Evolutionary conservation across 768 basidiomycete species (phyloP).

Genomic region (Tricholoma sp.): DNA sequence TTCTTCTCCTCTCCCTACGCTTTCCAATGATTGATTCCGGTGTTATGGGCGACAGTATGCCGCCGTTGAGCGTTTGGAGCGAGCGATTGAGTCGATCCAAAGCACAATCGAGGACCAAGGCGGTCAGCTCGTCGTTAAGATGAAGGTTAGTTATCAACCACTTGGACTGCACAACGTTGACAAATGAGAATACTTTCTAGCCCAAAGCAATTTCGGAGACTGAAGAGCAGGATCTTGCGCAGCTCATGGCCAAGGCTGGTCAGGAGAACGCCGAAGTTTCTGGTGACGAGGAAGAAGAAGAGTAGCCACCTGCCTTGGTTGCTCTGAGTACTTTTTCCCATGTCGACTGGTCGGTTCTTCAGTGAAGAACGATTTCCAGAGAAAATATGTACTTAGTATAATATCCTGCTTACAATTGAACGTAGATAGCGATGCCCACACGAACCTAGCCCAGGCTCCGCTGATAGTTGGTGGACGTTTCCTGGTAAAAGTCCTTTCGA

Average conservation of each 20-base stretch:
- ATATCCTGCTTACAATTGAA: not conserved
- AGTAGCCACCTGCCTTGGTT: conserved; percentile 11
- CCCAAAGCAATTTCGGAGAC: conserved; percentile 98
- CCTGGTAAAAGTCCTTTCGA: too few species aligned
- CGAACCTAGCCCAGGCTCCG: too few species aligned
- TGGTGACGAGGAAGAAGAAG: conserved; percentile 88
- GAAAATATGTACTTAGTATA: not conserved
- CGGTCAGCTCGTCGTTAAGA: conserved; percentile 87
- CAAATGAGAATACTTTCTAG: conserved; percentile 31
- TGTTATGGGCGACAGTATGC: conserved; percentile 46
- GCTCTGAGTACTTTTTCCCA: not conserved
- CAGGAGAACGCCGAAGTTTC: conserved; percentile 95
- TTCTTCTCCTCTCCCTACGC: not conserved
- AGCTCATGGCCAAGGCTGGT: conserved; percentile 93
- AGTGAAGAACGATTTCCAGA: not conserved
- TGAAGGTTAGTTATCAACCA: conserved; percentile 65
- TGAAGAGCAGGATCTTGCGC: conserved; percentile 95
- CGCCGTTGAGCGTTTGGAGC: conserved; percentile 89
- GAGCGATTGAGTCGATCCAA: conserved; percentile 89
- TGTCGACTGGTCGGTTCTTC: not conserved
- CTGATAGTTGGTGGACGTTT: too few species aligned
- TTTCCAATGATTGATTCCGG: not conserved
- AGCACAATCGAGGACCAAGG: conserved; percentile 78
- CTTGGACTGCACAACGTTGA: not conserved
- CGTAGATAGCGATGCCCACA: not conserved